Evolutionary conservation across 2,329 filamentous ascomycete genomes (phyloP).

Genomic region (Aspergillus hiratsukae): DNA sequence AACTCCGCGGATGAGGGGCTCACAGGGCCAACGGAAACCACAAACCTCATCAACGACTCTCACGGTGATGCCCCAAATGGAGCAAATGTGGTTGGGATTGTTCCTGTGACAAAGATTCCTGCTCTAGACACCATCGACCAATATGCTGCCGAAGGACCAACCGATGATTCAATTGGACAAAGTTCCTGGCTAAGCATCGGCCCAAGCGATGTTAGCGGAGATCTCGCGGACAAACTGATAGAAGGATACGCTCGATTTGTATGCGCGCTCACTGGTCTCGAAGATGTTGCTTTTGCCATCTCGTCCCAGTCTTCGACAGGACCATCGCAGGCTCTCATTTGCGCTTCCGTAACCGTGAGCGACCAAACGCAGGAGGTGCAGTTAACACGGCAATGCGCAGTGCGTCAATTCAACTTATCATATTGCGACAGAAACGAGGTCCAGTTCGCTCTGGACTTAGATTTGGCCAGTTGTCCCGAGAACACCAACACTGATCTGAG

Average conservation of each 20-base stretch:
- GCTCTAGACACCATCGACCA: constrained; percentile 23
- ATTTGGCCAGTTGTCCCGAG: constrained; percentile 8
- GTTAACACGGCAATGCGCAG: neutral
- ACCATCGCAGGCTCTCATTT: constrained; percentile 5
- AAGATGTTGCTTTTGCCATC: constrained; percentile 22
- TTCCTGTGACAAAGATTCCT: constrained; percentile 24
- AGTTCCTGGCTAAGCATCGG: constrained; percentile 9
- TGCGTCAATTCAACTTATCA: constrained; percentile 11
- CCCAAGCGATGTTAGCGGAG: constrained; percentile 5
- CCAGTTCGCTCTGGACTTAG: constrained; percentile 20
- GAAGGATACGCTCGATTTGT: constrained; percentile 24
- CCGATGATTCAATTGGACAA: constrained; percentile 1
- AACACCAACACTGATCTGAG: constrained; percentile 5
- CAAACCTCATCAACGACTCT: neutral
- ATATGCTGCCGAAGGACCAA: constrained; percentile 14
- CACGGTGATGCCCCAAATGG: neutral
- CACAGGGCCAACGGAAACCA: neutral
- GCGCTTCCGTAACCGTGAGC: constrained; percentile 9
- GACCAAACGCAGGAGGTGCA: neutral
- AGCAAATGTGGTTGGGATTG: constrained; percentile 1
- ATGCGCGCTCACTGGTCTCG: constrained; percentile 19
- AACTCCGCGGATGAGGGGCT: constrained; percentile 5
- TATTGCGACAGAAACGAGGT: constrained; percentile 13
- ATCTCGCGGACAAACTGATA: constrained; percentile 13
- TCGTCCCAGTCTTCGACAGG: constrained; percentile 4